Conservation (phyloP, 164 flowering plant genomes). For the Cinnamomum micranthum region DNA sequence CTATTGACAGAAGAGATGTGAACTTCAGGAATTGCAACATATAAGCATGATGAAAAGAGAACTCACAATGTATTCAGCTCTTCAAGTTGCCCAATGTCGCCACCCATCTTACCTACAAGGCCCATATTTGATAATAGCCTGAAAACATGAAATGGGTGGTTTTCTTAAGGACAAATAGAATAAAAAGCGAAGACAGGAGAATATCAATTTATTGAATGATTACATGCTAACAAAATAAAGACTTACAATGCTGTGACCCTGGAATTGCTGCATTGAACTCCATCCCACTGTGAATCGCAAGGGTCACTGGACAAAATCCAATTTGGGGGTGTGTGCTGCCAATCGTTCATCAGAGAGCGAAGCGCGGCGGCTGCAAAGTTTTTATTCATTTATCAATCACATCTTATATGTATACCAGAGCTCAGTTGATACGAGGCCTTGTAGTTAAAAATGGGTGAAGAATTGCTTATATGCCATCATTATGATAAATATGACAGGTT, state of each 20-base stretch:
- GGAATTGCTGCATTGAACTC: constrained; percentile 59
- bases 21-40: background rate
- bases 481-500: background rate
- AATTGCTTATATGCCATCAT: background rate
- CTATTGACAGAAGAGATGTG: background rate
- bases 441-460: background rate
- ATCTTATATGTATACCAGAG: background rate
- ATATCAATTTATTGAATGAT: background rate
- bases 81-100: constrained; percentile 70
- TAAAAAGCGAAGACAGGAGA: background rate
- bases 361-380: constrained; percentile 44
- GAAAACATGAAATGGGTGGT: constrained; percentile 5
- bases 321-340: constrained; percentile 74
- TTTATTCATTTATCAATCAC: background rate
- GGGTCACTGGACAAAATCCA: constrained; percentile 70
- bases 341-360: constrained; percentile 40
- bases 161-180: background rate
- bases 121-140: constrained; percentile 77
- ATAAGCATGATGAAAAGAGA: background rate
- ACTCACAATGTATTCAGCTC: constrained; percentile 74
- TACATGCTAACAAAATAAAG: background rate
- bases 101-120: constrained; percentile 53
- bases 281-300: constrained; percentile 75
- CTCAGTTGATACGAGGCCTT: background rate
- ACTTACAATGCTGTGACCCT: constrained; percentile 72